Conservation (phyloP, 257 asterid genomes). For the Apocynum venetum region DNA sequence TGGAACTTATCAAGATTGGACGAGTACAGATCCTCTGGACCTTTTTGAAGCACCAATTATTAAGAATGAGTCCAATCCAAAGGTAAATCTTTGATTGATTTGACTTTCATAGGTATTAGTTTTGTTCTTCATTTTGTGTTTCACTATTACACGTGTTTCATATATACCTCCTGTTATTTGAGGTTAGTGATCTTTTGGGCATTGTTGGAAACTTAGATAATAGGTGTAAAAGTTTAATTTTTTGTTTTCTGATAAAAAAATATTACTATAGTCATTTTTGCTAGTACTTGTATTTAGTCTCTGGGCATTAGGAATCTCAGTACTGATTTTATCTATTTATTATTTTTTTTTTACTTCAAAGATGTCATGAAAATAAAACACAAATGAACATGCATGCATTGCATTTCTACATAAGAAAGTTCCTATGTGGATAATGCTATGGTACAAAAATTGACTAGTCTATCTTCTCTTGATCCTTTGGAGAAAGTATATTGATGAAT, state of each 20-base stretch:
- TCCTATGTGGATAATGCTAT: not conserved
- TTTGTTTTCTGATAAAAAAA: not conserved
- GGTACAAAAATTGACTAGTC: not conserved
- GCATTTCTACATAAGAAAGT: not conserved
- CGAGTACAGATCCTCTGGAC: slow-evolving; percentile 68
- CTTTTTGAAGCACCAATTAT: slow-evolving; percentile 78
- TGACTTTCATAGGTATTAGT: slow-evolving; percentile 9
- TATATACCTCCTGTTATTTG: not conserved
- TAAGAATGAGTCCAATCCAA: slow-evolving; percentile 72
- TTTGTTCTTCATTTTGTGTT: slow-evolving; percentile 7
- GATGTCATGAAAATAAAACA: not conserved
- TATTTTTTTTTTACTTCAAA: not conserved
- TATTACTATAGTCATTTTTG: not conserved
- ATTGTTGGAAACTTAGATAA: not conserved
- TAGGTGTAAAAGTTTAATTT: not conserved
- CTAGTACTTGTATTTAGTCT: not conserved
- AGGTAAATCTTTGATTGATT: slow-evolving; percentile 35
- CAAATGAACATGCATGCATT: not conserved
- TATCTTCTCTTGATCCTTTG: not conserved
- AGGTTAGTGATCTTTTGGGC: not conserved
- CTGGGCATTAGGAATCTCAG: not conserved
- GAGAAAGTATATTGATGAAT: not conserved
- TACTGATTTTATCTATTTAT: not conserved
- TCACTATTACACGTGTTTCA: not conserved
- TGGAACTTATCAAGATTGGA: slow-evolving; percentile 82